Percentiles rank a stretch among this genome's conserved stretches.
These are phyloP conservation scores for Lotus japonicus DNA, from an alignment of 306 rosid species.

Conservation along the genomic window DNA sequence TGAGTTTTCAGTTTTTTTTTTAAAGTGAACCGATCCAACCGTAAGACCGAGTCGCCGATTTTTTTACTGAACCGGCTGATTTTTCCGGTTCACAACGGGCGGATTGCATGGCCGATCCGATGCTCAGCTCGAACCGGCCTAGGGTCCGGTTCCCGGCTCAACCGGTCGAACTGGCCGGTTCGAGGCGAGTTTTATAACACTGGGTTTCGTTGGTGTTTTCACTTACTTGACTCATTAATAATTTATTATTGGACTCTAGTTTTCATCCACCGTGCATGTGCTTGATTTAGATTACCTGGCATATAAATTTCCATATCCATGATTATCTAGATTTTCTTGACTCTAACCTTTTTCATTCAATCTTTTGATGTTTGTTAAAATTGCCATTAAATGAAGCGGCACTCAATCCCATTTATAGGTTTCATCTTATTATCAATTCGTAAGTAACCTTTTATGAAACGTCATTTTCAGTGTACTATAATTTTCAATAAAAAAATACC, in stretches of 20 bases:
- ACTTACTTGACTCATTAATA: too few relatives aligned
- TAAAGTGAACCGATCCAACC: too few relatives aligned
- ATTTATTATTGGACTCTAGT: not conserved
- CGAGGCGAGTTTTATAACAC: too few relatives aligned
- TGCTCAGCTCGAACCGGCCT: too few relatives aligned
- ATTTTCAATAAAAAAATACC: not conserved
- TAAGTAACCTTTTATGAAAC: not conserved
- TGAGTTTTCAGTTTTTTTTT: too few relatives aligned
- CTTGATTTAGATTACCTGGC: not conserved
- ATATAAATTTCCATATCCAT: not conserved
- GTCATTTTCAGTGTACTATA: conserved; percentile 2
- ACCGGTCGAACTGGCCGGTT: too few relatives aligned
- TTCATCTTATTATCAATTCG: not conserved
- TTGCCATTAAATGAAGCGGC: not conserved
- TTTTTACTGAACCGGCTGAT: too few relatives aligned
- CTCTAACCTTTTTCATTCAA: not conserved
- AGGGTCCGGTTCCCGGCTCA: too few relatives aligned
- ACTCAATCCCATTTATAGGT: conserved; percentile 3
- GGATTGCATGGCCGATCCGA: too few relatives aligned
- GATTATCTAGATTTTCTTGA: not conserved
- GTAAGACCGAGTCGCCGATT: too few relatives aligned
- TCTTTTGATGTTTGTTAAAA: not conserved
- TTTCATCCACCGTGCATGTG: not conserved
- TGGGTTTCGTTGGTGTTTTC: too few relatives aligned
- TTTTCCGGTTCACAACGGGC: too few relatives aligned